These are phyloP conservation scores for Kluyveromyces aestuarii DNA, from an alignment of 805 yeast species.

Conservation along the genomic window DNA sequence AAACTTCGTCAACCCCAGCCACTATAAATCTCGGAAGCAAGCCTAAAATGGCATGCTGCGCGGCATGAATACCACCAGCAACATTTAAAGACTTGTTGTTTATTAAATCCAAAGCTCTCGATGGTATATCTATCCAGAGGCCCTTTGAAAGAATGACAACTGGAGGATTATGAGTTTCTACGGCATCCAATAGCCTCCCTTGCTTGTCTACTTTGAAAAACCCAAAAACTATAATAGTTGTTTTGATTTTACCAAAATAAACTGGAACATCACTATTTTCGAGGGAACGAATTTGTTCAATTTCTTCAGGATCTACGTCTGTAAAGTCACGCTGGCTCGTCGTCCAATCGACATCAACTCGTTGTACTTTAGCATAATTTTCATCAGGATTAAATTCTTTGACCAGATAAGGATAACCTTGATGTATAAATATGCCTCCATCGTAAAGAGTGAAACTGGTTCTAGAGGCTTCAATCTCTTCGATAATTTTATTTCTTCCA, in stretches of 20 bases:
- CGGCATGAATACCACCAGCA: constrained; percentile 95
- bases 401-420: constrained; percentile 83
- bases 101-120: constrained; percentile 49
- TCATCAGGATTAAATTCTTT: constrained; percentile 74
- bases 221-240: constrained; percentile 80
- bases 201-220: constrained; percentile 77
- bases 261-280: constrained; percentile 46
- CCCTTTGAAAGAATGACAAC: constrained; percentile 63
- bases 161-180: constrained; percentile 88
- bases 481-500: constrained; percentile 67
- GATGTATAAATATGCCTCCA: constrained; percentile 91
- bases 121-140: constrained; percentile 84
- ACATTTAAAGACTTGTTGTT: constrained; percentile 48
- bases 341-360: constrained; percentile 91
- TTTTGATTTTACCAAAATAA: constrained; percentile 65
- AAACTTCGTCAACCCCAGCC: constrained; percentile 68
- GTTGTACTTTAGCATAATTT: constrained; percentile 72
- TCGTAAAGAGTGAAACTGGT: constrained; percentile 83
- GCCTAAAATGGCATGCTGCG: constrained; percentile 83
- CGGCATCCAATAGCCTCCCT: constrained; percentile 80
- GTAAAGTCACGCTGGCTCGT: constrained; percentile 89
- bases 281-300: constrained; percentile 53
- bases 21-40: constrained; percentile 65
- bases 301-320: constrained; percentile 79
- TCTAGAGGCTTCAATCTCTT: constrained; percentile 81